Base-by-base conservation (phyloP, 2,329 filamentous ascomycete species). In the Paecilomyces sp. region DNA sequence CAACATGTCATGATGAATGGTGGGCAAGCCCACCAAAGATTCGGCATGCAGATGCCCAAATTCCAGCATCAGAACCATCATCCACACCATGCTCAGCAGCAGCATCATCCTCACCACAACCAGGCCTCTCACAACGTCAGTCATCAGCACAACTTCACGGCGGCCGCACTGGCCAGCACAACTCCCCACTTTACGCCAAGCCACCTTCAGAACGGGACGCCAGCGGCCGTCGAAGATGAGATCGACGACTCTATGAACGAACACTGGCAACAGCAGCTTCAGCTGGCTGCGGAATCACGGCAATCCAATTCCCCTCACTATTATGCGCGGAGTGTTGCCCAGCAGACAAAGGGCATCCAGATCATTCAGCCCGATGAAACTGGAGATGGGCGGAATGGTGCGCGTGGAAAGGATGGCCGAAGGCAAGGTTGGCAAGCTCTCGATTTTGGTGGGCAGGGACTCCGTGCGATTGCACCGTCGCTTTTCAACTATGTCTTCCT, bases 391-490 rank as follows among this genome's bases (percentile, higher is more conserved):
- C 79, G 87, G 67, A 88, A 88, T 67, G 80, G 89, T 58, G 85
- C 89, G 61, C 84, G 84, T 68, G 81, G 84, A 61, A 86, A 87
- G 68, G 66, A 74, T 51, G 71, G 69, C 28, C 67, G 78, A 71
- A 81, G 88, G 64, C 89, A 96, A 74, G 89, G 92, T 69, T 97
- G 94, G 94, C 86, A 91, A 73, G 92, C 92, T 64, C 81, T 99
- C 67, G 94, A 99, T 75, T 88, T 97, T 73, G 94, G 92, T 67
- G 94, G 94, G n/a, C 94, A 97, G 78, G 93, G 93, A 22, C 80
- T 99, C 55, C 88, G 92, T 66, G 90, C 91, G 61, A 81, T 99
- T 33, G 87, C 92, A 0, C 79, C 85, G 8, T 85, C 89, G 53
- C 81, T 99, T 33, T 97, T 97, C 78, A 82, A 84, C 65, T 99